Base-by-base conservation (phyloP, 306 rosid genomes). In the Biancaea sappan region DNA sequence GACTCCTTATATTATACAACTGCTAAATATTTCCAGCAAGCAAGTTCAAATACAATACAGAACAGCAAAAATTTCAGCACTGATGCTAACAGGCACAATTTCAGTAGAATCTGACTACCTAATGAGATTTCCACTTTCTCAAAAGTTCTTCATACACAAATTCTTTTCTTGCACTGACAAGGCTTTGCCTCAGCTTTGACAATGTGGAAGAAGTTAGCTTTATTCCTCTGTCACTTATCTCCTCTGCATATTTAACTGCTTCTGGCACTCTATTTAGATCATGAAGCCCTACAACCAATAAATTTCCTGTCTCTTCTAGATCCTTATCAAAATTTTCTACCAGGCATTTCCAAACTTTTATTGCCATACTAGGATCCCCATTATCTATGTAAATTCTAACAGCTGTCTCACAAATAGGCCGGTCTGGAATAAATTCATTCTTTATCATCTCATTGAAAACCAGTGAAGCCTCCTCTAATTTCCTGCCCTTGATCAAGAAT, bases 231-330 rank as follows among this genome's bases (percentile, higher is more conserved):
- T 9, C 70, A 62, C 85, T 83, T 88, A 91, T 88, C 77, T 88
- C 90, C 66, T 86, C 85, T 0, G 92, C 89, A 76, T 88, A 88
- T 84, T 88, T 91, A 64, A 88, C 90, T 0, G 93, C 94, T 75
- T 91, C 94, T 0, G 86, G 88, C 1, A 82, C 60, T 82, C 88
- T 86, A 73, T 63, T 69, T 35, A 75, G 71, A 75, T 88, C 85
- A 2, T 68, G 52, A 26, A 91, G 89, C 71, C 88, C 88, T 43
- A 44, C 29, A 44, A 91, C 79, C 70, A 91, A 59, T 14, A 76
- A 18, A 78, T 88, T 88, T 0, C 83, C 90, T 0, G 84, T 73
- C 43, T 82, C 86, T 78, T 91, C 92, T 41, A 86, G 71, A 72
- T 78, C 85, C 44, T 82, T 67, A 11, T 29, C 31, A 57, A 75